phyloP scores from a whole-genome alignment of 2,329 filamentous ascomycete species.

The Tolypocladium sp. region DNA sequence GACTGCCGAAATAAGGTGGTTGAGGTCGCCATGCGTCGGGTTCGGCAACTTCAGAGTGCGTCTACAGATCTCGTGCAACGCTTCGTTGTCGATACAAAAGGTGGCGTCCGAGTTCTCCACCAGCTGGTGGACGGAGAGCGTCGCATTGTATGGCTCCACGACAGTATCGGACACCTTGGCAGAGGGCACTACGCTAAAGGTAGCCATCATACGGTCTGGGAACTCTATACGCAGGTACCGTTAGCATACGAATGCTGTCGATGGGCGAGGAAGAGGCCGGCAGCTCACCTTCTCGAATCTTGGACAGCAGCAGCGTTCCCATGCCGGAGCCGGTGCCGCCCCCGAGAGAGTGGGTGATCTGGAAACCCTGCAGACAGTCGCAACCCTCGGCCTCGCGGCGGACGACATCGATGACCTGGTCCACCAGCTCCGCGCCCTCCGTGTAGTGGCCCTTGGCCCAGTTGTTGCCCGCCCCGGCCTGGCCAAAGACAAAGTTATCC shows the following conservation, averaged over 20 bases:
- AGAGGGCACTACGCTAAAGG: conserved; percentile 96
- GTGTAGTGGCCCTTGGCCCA: conserved; percentile 99
- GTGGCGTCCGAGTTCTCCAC: conserved; percentile 99
- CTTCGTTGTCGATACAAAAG: conserved; percentile 99
- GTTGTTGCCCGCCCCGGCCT: conserved; percentile 99
- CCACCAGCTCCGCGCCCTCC: conserved; percentile 97
- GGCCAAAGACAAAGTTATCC: conserved; percentile 99
- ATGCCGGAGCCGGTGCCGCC: conserved; percentile 99
- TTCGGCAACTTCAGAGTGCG: conserved; percentile 97
- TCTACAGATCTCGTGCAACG: conserved; percentile 99
- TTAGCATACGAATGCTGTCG: neutral
- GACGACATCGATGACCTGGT: conserved; percentile 96
- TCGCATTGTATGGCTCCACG: conserved; percentile 99
- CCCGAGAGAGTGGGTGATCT: conserved; percentile 99
- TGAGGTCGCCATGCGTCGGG: conserved; percentile 97
- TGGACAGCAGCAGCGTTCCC: conserved; percentile 98
- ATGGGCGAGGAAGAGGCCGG: neutral
- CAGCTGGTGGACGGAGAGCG: conserved; percentile 95
- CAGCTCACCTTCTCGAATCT: conserved; percentile 71
- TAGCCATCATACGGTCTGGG: conserved; percentile 99
- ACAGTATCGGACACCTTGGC: conserved; percentile 99
- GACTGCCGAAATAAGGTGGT: conserved; percentile 98
- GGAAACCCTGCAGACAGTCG: conserved; percentile 99
- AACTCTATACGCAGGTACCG: conserved; percentile 53
- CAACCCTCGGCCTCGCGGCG: conserved; percentile 98